Percentiles rank a stretch among this genome's conserved stretches.
phyloP scores from a whole-genome alignment of 805 yeast species.

The Yarrowia phangngaensis region DNA sequence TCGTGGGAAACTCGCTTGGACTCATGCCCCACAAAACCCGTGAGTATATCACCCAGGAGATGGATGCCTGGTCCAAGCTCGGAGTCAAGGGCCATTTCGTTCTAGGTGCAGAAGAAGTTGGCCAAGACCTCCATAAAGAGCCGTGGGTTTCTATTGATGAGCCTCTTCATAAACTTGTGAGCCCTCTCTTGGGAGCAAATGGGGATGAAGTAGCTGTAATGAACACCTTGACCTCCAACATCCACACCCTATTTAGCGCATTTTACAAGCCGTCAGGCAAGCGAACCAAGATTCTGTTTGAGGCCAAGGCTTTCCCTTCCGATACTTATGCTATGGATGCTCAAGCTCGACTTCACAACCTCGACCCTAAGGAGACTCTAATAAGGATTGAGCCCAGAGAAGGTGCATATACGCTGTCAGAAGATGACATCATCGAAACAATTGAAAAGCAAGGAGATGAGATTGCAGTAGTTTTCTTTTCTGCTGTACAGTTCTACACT shows the following conservation, averaged over 20 bases:
- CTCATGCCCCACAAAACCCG: constrained; percentile 70
- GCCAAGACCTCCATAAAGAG: constrained; percentile 40
- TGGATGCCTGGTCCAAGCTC: constrained; percentile 74
- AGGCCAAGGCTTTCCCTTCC: constrained; percentile 85
- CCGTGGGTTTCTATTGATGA: constrained; percentile 88
- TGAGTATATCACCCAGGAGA: constrained; percentile 56
- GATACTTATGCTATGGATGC: constrained; percentile 83
- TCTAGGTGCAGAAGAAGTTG: constrained; percentile 11
- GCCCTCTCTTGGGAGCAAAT: constrained; percentile 72
- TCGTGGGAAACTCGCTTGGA: constrained; percentile 94
- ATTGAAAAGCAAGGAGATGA: constrained; percentile 57
- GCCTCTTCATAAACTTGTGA: constrained; percentile 64
- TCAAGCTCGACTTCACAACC: constrained; percentile 60
- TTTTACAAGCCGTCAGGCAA: constrained; percentile 65
- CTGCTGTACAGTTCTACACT: constrained; percentile 89
- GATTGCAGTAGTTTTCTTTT: constrained; percentile 69
- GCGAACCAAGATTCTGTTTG: constrained; percentile 71
- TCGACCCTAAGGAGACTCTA: constrained; percentile 51
- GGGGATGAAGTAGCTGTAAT: constrained; percentile 78
- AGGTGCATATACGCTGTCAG: constrained; percentile 55
- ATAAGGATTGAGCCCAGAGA: constrained; percentile 60
- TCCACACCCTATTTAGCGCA: constrained; percentile 67
- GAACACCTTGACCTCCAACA: constrained; percentile 80
- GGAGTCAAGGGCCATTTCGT: constrained; percentile 85
- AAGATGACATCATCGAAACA: constrained; percentile 56